These are phyloP conservation scores for Mycena latifolia DNA, from an alignment of 768 basidiomycete species.

Conservation along the genomic window DNA sequence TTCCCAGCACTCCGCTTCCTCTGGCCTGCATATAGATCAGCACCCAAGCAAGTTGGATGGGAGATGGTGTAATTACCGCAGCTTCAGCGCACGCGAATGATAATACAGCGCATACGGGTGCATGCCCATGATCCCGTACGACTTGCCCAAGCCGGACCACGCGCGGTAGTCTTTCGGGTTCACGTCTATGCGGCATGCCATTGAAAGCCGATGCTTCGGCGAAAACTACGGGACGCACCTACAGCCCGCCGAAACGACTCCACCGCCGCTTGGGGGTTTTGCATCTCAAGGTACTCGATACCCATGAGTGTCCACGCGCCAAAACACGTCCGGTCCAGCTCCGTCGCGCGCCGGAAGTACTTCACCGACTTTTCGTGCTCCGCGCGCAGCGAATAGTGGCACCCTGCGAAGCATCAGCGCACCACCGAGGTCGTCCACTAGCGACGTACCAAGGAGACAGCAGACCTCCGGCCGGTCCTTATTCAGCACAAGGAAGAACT, in stretches of 20 bases:
- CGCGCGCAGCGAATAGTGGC: conserved; percentile 80
- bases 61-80: conserved; percentile 55
- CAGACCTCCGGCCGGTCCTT: conserved; percentile 84
- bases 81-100: conserved; percentile 50
- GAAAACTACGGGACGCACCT: conserved; percentile 53
- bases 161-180: conserved; percentile 86
- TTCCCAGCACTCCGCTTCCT: conserved; percentile 83
- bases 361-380: conserved; percentile 86
- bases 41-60: too few relatives aligned
- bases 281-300: conserved; percentile 86
- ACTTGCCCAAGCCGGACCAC: conserved; percentile 88
- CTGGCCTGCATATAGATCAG: conserved; percentile 68
- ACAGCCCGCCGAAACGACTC: conserved; percentile 87
- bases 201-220: not conserved
- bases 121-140: conserved; percentile 84
- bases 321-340: conserved; percentile 81
- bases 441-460: conserved; percentile 73
- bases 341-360: conserved; percentile 81
- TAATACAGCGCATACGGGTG: conserved; percentile 83
- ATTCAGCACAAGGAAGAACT: conserved; percentile 76
- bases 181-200: conserved; percentile 62
- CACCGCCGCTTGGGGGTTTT: conserved; percentile 86
- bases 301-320: conserved; percentile 91
- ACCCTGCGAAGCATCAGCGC: conserved; percentile 60
- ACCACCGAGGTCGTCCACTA: too few relatives aligned